Base-by-base conservation (phyloP, 1,284 basidiomycete species). In the Meira miltonrushii region DNA sequence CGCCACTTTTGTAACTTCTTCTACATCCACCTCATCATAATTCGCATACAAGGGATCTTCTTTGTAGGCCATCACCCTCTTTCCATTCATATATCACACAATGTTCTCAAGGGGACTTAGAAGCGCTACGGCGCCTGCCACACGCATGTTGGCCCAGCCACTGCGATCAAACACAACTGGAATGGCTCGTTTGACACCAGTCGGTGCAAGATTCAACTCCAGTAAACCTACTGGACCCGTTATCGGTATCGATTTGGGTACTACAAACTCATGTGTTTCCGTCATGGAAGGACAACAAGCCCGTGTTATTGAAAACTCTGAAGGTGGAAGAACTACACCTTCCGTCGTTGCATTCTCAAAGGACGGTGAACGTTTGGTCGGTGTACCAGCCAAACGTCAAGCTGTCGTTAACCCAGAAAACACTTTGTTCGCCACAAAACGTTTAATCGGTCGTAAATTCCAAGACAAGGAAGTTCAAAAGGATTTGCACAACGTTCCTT, bases 331-430 rank as follows among this genome's bases (percentile, higher is more conserved):
- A 75, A 97, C 94, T 68, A 98, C 94, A 33, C 95, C 95, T 9
- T 98, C 94, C 54, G 91, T 96, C 60, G 92, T 98, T 67, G 95
- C 94, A 44, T 98, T 98, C 85, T 92, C 93, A 68, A 96, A 97
- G 81, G 80, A 82, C 41, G 82, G 82, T 72, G 71, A 81, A 79
- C 79, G 77, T 47, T 84, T 95, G 46, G 89, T 97, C 66, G 94
- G 94, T 81, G 85, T 95, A 55, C 94, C 95, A 39, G 95, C 94
- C 41, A 93, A 96, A 82, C 90, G 93, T 59, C 94, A 97, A 81
- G 92, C 92, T 6, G 91, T 96, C 55, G 92, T 97, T 79, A 98
- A 97, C 84, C 85, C 90, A n/a, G 80, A 77, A 64, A 69, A 64
- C 44, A 78, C 75, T 17, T 67, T 77, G 53, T 78, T 78, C 61